phyloP scores from a whole-genome alignment of 2,329 filamentous ascomycete genomes.

The Ascochyta koolunga region DNA sequence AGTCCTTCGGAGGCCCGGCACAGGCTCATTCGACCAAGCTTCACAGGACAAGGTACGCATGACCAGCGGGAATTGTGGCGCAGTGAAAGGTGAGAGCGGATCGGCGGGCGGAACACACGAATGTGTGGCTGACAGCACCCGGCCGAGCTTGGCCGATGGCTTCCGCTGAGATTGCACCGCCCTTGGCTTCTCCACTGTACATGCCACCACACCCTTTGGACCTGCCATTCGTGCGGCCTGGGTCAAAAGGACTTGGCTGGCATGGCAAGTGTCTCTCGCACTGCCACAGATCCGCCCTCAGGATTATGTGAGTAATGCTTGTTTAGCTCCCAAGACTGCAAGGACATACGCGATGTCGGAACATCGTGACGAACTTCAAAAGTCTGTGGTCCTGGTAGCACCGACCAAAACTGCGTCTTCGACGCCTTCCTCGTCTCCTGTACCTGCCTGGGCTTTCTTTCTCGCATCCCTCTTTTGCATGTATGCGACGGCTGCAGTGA shows the following conservation, averaged over 20 bases:
- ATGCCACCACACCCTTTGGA: background rate
- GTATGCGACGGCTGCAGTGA: constrained; percentile 20
- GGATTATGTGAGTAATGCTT: background rate
- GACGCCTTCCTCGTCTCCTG: constrained; percentile 14
- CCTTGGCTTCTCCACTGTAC: background rate
- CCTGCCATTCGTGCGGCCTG: constrained; percentile 12
- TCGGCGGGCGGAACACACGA: constrained; percentile 13
- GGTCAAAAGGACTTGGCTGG: constrained; percentile 3
- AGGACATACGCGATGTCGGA: background rate
- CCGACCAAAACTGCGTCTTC: constrained; percentile 4
- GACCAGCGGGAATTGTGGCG: constrained; percentile 9
- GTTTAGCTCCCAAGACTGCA: background rate
- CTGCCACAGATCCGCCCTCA: constrained; percentile 10
- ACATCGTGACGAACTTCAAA: background rate
- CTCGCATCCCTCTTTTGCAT: constrained; percentile 22
- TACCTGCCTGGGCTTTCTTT: constrained; percentile 2
- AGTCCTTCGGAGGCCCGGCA: constrained; percentile 5
- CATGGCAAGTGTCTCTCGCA: background rate
- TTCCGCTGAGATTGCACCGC: constrained; percentile 5
- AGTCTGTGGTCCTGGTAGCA: constrained; percentile 2
- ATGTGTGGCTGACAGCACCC: constrained; percentile 4
- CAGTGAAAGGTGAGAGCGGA: constrained; percentile 16
- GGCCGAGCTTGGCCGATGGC: constrained; percentile 6
- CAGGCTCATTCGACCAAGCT: constrained; percentile 13
- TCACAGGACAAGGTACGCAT: constrained; percentile 4